Conservation (phyloP, 2,329 filamentous ascomycete genomes). For the Pseudopithomyces chartarum region DNA sequence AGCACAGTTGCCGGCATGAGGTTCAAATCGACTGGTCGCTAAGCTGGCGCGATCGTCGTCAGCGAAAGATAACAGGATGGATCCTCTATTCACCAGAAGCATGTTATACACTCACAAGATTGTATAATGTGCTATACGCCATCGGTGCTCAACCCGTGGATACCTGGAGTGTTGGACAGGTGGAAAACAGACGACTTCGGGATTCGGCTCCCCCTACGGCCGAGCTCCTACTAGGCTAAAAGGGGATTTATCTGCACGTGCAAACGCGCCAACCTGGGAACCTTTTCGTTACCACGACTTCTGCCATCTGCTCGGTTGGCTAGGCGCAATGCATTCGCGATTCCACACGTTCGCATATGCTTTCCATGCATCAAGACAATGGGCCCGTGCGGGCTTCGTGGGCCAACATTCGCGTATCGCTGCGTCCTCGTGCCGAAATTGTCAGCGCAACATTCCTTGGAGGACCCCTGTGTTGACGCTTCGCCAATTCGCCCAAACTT, state of each 20-base stretch:
- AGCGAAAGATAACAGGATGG: no score
- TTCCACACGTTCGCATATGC: constrained; percentile 25
- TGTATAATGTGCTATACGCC: no score
- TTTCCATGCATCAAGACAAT: constrained; percentile 21
- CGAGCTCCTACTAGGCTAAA: background rate
- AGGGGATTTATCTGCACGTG: background rate
- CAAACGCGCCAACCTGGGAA: background rate
- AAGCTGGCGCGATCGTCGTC: no score
- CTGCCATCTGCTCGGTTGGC: background rate
- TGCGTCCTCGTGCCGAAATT: constrained; percentile 31
- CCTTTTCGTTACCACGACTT: constrained; percentile 15
- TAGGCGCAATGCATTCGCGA: constrained; percentile 33
- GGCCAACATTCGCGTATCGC: constrained; percentile 14
- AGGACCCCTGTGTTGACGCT: constrained; percentile 23
- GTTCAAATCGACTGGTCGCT: background rate
- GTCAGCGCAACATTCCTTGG: constrained; percentile 36
- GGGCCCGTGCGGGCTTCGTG: background rate
- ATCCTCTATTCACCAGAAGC: no score
- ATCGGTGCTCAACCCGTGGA: no score
- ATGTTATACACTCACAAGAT: no score
- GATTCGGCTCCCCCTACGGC: background rate
- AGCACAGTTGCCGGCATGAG: background rate
- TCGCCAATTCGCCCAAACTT: constrained; percentile 20
- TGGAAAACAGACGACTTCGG: background rate
- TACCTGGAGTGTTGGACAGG: background rate